phyloP scores from a whole-genome alignment of 1,139 yeast species.

The Kurtzmaniella natalensis region DNA sequence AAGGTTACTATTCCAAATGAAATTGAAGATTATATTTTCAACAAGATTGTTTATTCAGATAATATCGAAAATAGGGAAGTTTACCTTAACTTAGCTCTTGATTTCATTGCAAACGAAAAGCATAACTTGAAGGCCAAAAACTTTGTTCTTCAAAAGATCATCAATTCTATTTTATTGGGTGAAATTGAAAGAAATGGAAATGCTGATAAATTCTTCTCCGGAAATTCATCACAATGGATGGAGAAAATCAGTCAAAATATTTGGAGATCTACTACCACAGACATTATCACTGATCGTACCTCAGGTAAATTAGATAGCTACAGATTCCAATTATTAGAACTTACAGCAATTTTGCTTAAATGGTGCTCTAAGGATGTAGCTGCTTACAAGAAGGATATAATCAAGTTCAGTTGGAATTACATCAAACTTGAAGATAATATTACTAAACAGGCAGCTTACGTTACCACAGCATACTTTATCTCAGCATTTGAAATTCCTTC shows the following conservation, averaged over 20 bases:
- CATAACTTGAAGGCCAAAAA: conserved; percentile 52
- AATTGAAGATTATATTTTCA: conserved; percentile 56
- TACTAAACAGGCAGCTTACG: conserved; percentile 91
- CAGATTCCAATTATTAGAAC: conserved; percentile 73
- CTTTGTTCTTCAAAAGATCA: conserved; percentile 57
- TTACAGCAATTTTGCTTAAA: conserved; percentile 73
- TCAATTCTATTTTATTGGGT: conserved; percentile 62
- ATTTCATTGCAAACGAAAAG: conserved; percentile 40
- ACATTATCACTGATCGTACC: conserved; percentile 50
- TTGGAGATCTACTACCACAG: conserved; percentile 62
- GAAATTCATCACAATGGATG: conserved; percentile 54
- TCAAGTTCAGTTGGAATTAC: conserved; percentile 92
- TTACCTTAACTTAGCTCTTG: conserved; percentile 51
- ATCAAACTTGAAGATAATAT: conserved; percentile 85
- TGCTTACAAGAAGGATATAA: conserved; percentile 77
- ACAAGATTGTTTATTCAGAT: conserved; percentile 48
- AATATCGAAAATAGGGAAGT: conserved; percentile 45
- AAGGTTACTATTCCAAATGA: conserved; percentile 43
- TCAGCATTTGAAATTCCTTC: conserved; percentile 87
- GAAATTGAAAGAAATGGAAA: conserved; percentile 54
- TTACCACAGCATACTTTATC: conserved; percentile 81
- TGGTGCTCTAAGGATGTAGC: conserved; percentile 59
- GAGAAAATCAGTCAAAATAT: conserved; percentile 55
- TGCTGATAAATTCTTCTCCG: conserved; percentile 44
- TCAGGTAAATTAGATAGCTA: conserved; percentile 73